Conservation (phyloP, 441 rosid species). For the Arabidopsis lyrata region DNA sequence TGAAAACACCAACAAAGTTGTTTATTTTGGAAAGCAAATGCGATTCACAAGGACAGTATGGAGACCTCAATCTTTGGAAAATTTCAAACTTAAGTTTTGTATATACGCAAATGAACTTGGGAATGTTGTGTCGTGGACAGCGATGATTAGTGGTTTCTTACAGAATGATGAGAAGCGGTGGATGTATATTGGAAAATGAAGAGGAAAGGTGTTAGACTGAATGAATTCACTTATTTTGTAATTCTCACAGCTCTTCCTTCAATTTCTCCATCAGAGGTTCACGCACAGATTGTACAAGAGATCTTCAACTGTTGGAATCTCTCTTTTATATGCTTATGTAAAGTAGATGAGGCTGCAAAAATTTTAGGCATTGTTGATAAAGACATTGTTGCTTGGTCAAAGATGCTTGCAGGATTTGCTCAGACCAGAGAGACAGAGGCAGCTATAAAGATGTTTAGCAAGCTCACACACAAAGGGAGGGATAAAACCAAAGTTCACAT, state of each 20-base stretch:
- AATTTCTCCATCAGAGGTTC: conserved; percentile 61
- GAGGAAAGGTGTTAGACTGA: conserved; percentile 60
- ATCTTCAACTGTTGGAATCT: conserved; percentile 58
- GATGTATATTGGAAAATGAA: conserved; percentile 55
- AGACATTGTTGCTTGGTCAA: conserved; percentile 77
- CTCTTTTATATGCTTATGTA: conserved; percentile 66
- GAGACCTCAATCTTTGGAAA: conserved; percentile 23
- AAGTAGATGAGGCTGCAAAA: conserved; percentile 52
- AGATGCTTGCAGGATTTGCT: conserved; percentile 66
- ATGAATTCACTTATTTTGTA: conserved; percentile 61
- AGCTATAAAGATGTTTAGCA: conserved; percentile 51
- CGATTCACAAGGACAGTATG: conserved; percentile 9
- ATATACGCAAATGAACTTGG: conserved; percentile 2
- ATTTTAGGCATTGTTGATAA: conserved; percentile 53
- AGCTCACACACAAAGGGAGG: conserved; percentile 48
- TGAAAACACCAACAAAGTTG: background rate
- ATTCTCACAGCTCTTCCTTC: conserved; percentile 64
- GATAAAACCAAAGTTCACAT: conserved; percentile 62
- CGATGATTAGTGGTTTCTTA: conserved; percentile 62
- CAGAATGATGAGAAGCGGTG: conserved; percentile 57
- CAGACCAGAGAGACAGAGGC: conserved; percentile 60
- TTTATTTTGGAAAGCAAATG: conserved; percentile 33
- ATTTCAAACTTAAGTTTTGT: too few relatives aligned
- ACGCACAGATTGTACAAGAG: conserved; percentile 58
- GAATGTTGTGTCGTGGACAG: conserved; percentile 67